Conservation (phyloP, 1,284 basidiomycete species). For the Cystobasidium slooffiae region DNA sequence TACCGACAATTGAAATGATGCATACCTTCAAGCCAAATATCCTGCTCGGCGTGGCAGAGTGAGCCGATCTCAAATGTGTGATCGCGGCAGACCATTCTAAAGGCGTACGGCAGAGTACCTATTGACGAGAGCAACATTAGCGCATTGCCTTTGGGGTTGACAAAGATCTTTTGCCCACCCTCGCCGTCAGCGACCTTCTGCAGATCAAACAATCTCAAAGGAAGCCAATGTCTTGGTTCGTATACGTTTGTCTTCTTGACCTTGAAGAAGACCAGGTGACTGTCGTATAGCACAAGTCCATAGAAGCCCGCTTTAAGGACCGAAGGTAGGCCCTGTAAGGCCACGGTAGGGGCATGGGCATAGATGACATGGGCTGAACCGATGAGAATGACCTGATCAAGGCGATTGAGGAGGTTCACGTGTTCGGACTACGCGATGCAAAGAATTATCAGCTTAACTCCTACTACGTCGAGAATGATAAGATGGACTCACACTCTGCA, state of each 20-base stretch:
- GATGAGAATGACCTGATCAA: constrained; percentile 50
- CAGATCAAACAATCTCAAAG: constrained; percentile 60
- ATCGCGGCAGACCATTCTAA: constrained; percentile 69
- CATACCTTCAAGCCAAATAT: constrained; percentile 68
- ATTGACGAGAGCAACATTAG: constrained; percentile 25
- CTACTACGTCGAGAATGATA: neutral
- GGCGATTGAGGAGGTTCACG: constrained; percentile 46
- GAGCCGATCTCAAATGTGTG: constrained; percentile 82
- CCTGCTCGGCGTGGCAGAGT: constrained; percentile 76
- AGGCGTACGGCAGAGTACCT: constrained; percentile 78
- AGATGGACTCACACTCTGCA: constrained; percentile 44
- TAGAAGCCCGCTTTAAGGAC: constrained; percentile 77
- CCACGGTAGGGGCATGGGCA: constrained; percentile 34
- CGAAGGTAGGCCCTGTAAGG: constrained; percentile 29
- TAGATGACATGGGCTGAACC: constrained; percentile 49
- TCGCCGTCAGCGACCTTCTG: constrained; percentile 50
- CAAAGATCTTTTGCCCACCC: constrained; percentile 43
- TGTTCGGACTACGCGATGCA: constrained; percentile 41
- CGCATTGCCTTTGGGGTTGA: too few relatives aligned
- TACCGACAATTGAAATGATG: neutral
- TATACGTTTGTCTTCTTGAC: constrained; percentile 75
- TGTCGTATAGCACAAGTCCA: constrained; percentile 83
- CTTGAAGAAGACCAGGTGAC: constrained; percentile 84
- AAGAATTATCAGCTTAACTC: neutral
- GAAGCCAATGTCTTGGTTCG: constrained; percentile 84